A percentile compares a stretch with the other conserved stretches of the same genome.
These are phyloP conservation scores for Talaromyces thailandensis DNA, from an alignment of 495 filamentous ascomycete genomes.

Conservation along the genomic window DNA sequence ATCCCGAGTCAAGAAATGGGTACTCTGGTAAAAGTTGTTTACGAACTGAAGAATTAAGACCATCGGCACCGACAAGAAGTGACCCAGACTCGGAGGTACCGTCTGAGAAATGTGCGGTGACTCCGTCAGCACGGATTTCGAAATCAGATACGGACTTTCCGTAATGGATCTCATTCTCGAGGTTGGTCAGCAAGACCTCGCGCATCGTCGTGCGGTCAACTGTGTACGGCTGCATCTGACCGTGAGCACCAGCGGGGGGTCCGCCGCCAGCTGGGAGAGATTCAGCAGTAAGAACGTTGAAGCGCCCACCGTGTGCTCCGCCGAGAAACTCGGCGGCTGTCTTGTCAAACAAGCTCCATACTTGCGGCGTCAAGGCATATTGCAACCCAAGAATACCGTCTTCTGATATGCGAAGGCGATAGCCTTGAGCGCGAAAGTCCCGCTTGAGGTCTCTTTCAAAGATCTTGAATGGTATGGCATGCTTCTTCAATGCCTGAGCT, in stretches of 20 bases:
- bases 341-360: conserved; percentile 41
- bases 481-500: conserved; percentile 42
- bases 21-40: conserved; percentile 33
- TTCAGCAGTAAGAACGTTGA: background rate
- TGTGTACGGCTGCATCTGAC: conserved; percentile 10
- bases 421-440: conserved; percentile 29
- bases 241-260: conserved; percentile 7
- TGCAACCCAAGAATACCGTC: conserved; percentile 45
- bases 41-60: conserved; percentile 27
- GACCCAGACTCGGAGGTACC: conserved; percentile 23
- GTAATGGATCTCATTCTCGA: conserved; percentile 30
- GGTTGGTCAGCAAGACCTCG: conserved; percentile 16
- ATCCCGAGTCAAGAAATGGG: conserved; percentile 29
- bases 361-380: conserved; percentile 33
- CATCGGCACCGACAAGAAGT: conserved; percentile 39
- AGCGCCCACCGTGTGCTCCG: conserved; percentile 13
- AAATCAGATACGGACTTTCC: conserved; percentile 31
- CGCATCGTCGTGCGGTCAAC: conserved; percentile 22
- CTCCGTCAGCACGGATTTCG: conserved; percentile 16
- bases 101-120: conserved; percentile 29
- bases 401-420: conserved; percentile 40
- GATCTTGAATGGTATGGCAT: conserved; percentile 41
- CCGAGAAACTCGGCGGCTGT: conserved; percentile 38
- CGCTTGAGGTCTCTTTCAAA: conserved; percentile 34
- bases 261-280: conserved; percentile 11